Conservation (phyloP, 805 yeast species). For the Zygoascus tannicola region DNA sequence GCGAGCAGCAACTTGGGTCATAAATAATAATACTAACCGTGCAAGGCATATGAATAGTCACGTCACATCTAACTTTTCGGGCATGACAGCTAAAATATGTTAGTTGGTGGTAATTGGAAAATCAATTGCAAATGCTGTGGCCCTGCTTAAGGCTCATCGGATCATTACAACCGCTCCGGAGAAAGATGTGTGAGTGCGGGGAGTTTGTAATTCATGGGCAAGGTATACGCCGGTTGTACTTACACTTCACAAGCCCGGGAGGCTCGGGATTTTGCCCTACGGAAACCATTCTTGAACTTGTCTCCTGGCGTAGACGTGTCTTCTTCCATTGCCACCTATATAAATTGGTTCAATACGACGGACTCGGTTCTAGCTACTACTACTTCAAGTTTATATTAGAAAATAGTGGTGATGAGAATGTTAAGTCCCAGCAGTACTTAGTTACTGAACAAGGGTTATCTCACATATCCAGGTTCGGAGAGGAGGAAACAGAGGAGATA, state of each 20-base stretch:
- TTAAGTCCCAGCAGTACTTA: not conserved
- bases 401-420: not conserved
- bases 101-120: no score
- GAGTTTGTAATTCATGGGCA: no score
- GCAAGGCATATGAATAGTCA: conserved; percentile 45
- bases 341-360: no score
- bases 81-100: conserved; percentile 49
- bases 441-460: no score
- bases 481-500: no score
- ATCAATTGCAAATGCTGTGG: no score
- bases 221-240: conserved; percentile 6
- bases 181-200: no score
- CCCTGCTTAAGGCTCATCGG: no score
- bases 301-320: conserved; percentile 2
- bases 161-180: not conserved
- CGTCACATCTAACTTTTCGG: conserved; percentile 65
- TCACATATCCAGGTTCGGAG: no score
- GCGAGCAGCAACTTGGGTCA: no score
- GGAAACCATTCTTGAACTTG: conserved; percentile 15
- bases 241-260: conserved; percentile 24
- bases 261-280: conserved; percentile 23
- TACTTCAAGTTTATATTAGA: no score
- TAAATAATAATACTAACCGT: conserved; percentile 29
- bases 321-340: conserved; percentile 3
- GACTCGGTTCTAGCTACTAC: no score